Base-by-base conservation (phyloP, 331 rosid genomes). In the Phaseolus coccineus region DNA sequence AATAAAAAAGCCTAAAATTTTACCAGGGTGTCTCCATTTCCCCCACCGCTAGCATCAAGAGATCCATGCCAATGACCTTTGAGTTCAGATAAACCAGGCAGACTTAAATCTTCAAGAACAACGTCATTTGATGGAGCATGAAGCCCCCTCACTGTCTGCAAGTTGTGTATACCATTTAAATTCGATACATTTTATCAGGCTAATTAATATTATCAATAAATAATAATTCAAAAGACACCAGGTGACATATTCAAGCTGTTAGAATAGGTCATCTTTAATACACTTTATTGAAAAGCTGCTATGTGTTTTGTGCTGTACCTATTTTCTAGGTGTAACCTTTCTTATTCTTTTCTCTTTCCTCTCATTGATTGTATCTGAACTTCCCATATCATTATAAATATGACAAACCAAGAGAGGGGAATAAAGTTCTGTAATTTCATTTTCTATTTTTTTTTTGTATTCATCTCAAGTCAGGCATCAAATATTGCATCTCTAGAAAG, bases 31-130 rank as follows among this genome's bases (percentile, higher is more conserved):
- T 94, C 98, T 72, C 96, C 97, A 80, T 94, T 94, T 84, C 98
- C 93, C 64, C 98, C 97, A 33, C 98, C 98, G 77, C 97, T 94
- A 46, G 98, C 97, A 89, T 92, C 98, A 83, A 94, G 96, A 85
- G 91, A 92, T 82, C 98, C 98, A 83, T 52, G 93, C 98, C 97
- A 94, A n/a, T 89, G 87, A 80, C 98, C 98, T 88, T 85, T 88
- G 69, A 94, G 89, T 88, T 94, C 98, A 79, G 92, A 90, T 81
- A 94, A 87, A 83, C 97, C 97, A 1, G 98, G 98, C 82, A 94
- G 92, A 76, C 86, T 85, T 52, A 89, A 77, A 71, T 92, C 98
- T 85, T 94, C 97, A 9, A 90, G 89, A 77, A 90, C 85, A 53
- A 90, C 86, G 72, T 94, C 98, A 86, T 89, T 79, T 77, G 86